Base-by-base conservation (phyloP, 352 stramenopile genomes). In the Globisporangium perplexum region DNA sequence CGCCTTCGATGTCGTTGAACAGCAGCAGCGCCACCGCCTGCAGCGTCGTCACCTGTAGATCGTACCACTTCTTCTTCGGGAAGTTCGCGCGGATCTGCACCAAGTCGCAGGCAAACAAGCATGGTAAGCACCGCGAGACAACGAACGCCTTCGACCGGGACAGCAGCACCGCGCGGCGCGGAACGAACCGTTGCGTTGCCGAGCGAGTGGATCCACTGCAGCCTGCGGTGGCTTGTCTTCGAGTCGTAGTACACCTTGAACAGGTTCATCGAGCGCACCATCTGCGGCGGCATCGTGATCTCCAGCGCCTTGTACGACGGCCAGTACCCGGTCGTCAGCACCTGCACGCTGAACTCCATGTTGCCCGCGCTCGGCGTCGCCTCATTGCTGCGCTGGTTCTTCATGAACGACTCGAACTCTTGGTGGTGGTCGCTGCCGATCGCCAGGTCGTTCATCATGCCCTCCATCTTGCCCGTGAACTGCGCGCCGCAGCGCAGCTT, bases 401-500 rank as follows among this genome's bases (percentile, higher is more conserved):
- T 93, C 56, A 98, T 76, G 55, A 97, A 91, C 2, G 68, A 66
- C 38, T 98, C 94, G 67, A 99, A 99, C 57, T 98, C 93, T 45
- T 93, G 84, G 60, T 98, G 94, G 68, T 99, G 95, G 51, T 99
- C 96, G 55, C 77, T 96, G 39, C 96, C 96, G 42, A 99, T 98
- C 18, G 94, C 88, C 59, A 99, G 63, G 66, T 99, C 97, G 68
- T 98, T 98, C 69, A 99, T 90, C 97, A 99, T 99, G 61, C 97
- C 97, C 73, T 99, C 97, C 97, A 99, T 99, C 75, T 97, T 96
- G 33, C 93, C 96, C 26, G 97, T 99, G 66, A 99, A 99, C 72
- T 99, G 97, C 12, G 96, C 96, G 63, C 97, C 97, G 65, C 97
- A 99, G 46, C 97, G 87, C 48, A 99, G 77, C 79, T 99, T 99